A percentile compares a stretch with the other conserved stretches of the same genome.
Conservation (phyloP, 75 land plant genomes). For the Pseudotsuga menziesii region DNA sequence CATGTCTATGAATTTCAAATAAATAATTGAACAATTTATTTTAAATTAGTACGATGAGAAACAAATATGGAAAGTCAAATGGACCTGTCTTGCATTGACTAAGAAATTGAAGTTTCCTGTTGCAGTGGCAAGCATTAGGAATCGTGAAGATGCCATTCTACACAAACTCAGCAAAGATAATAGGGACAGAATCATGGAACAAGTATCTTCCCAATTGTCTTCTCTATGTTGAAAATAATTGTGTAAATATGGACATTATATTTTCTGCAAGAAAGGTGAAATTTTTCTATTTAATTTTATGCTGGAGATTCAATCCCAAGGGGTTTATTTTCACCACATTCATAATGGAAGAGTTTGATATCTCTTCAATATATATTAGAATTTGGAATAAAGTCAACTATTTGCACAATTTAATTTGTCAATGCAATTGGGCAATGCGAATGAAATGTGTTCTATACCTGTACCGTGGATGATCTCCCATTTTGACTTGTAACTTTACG, state of each 20-base stretch:
- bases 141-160: constrained; percentile 53
- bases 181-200: constrained; percentile 45
- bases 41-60: background rate
- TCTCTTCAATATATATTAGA: background rate
- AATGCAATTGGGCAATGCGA: background rate
- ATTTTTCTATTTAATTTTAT: background rate
- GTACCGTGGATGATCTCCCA: no score
- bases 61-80: background rate
- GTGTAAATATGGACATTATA: background rate
- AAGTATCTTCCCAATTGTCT: constrained; percentile 26
- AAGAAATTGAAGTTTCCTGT: background rate
- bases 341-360: background rate
- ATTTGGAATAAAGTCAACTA: background rate
- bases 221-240: background rate
- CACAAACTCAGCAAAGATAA: constrained; percentile 41
- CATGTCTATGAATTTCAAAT: background rate
- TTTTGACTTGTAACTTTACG: no score
- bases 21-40: background rate
- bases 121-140: constrained; percentile 73
- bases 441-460: background rate
- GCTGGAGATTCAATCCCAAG: background rate
- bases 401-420: background rate
- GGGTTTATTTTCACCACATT: background rate
- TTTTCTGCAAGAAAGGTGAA: background rate
- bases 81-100: background rate